Evolutionary conservation across 306 rosid genomes (phyloP), one percentile per base, ranked within the genome.

Genomic region (Rosa persica): DNA sequence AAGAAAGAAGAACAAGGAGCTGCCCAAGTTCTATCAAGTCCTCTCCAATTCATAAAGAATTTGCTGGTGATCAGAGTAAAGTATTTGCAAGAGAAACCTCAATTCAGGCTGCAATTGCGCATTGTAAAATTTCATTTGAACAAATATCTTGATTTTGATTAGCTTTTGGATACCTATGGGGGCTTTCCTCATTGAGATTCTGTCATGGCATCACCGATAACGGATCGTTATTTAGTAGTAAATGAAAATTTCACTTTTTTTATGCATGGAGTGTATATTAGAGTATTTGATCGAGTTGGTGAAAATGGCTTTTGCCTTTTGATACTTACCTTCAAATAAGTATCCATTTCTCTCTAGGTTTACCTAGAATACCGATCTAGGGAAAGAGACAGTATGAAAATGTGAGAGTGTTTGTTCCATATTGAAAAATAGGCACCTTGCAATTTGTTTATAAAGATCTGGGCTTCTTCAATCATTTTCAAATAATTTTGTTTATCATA

Each of bases 31-130:
- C 94, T 19, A 64, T 84, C 49, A 55, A 81, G 76, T 79, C 76
- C 6, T 81, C 94, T 19, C 94, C 94, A 20, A 51, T 83, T 66
- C 90, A 86, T 76, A 43, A 76, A 75, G 84, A 76, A 6, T 76
- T 77, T 75, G 67, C 83, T 30, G 57, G 34, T 39, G 49, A 58
- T 30, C 61, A 34, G 12, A 67, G 75, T 43, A 70, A 72, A 10
- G n/a, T 76, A 19, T 75, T 49, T 68, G 12, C 83, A 7, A 47
- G 51, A 76, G 87, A 90, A 6, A 85, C 44, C 54, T 86, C 88
- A 17, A 79, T 90, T 81, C 88, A 86, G 75, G 84, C 89, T n/a
- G 90, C 94, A 73, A 83, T 90, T 84, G 85, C 90, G 27, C 87
- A 90, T 65, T 90, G 94, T 69, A 90, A 90, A 52, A 82, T 76